phyloP scores from a whole-genome alignment of 257 asterid species.

The Przewalskia tangutica region DNA sequence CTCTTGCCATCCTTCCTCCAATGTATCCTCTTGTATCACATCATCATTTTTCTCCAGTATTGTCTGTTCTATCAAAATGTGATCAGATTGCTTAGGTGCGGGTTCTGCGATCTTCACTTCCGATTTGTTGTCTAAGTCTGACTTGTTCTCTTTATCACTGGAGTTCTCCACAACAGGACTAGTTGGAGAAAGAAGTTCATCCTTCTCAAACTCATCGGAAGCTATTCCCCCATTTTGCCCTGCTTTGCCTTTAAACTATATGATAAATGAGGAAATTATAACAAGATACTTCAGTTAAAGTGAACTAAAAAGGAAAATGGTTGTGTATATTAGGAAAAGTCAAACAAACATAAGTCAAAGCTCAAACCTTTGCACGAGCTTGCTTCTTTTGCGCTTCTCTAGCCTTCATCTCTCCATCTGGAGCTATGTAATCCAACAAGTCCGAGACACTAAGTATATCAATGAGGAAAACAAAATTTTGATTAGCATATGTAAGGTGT shows the following conservation, averaged over 20 bases:
- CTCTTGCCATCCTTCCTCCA: conserved; percentile 93
- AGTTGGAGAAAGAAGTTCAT: conserved; percentile 30
- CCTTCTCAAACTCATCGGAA: conserved; percentile 40
- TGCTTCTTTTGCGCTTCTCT: conserved; percentile 81
- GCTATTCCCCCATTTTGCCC: conserved; percentile 42
- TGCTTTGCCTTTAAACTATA: conserved; percentile 62
- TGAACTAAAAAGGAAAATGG: neutral
- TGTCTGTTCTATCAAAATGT: conserved; percentile 15
- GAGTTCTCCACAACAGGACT: conserved; percentile 47
- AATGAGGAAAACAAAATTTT: neutral
- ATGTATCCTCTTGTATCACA: conserved; percentile 34
- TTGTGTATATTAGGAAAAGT: neutral
- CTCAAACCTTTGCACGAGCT: conserved; percentile 73
- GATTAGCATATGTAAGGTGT: neutral
- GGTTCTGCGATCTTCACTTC: conserved; percentile 28
- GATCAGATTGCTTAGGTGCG: conserved; percentile 19
- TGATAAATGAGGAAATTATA: conserved; percentile 10
- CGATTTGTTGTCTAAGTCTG: conserved; percentile 33
- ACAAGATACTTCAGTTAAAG: conserved; percentile 6
- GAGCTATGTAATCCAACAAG: conserved; percentile 74
- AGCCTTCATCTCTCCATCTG: conserved; percentile 80
- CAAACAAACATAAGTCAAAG: neutral
- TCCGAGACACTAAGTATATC: conserved; percentile 57
- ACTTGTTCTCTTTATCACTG: conserved; percentile 50
- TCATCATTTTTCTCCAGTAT: conserved; percentile 29